Conservation (phyloP, 2,329 filamentous ascomycete genomes). For the Cercospora sojina region DNA sequence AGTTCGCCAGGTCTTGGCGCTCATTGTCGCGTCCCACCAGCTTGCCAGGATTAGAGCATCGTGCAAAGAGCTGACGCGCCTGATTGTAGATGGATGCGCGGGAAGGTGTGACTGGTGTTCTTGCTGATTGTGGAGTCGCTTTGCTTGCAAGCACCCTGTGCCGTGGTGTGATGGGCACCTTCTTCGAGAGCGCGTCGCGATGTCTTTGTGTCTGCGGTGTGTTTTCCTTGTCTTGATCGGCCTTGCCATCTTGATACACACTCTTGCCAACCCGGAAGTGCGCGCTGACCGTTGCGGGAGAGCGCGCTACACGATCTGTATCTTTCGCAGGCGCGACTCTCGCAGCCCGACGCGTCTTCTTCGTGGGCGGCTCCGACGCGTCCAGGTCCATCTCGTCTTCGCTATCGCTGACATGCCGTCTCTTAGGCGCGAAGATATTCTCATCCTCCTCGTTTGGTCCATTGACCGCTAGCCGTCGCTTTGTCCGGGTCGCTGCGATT, state of each 20-base stretch:
- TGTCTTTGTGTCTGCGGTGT: constrained; percentile 72
- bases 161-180: constrained; percentile 73
- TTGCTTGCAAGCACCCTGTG: constrained; percentile 79
- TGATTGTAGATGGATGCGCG: constrained; percentile 76
- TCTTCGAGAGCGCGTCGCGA: constrained; percentile 71
- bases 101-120: constrained; percentile 69
- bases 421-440: constrained; percentile 53
- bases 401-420: constrained; percentile 45
- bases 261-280: constrained; percentile 45
- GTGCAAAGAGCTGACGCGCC: constrained; percentile 82
- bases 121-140: constrained; percentile 74
- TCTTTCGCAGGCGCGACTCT: constrained; percentile 51
- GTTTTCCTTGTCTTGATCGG: constrained; percentile 27
- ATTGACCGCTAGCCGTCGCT: constrained; percentile 47
- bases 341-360: constrained; percentile 38
- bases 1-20: constrained; percentile 63
- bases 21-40: constrained; percentile 75
- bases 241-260: constrained; percentile 42
- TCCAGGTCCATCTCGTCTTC: constrained; percentile 43
- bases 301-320: constrained; percentile 45
- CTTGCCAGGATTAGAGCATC: constrained; percentile 70
- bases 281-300: constrained; percentile 50
- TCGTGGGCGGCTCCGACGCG: constrained; percentile 35
- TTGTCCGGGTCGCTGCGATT: constrained; percentile 40
- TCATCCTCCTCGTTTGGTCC: constrained; percentile 67